Evolutionary conservation across 805 yeast genomes (phyloP), one percentile per base, ranked within the genome.

Genomic region (Yamadazyma paraphyllophila): DNA sequence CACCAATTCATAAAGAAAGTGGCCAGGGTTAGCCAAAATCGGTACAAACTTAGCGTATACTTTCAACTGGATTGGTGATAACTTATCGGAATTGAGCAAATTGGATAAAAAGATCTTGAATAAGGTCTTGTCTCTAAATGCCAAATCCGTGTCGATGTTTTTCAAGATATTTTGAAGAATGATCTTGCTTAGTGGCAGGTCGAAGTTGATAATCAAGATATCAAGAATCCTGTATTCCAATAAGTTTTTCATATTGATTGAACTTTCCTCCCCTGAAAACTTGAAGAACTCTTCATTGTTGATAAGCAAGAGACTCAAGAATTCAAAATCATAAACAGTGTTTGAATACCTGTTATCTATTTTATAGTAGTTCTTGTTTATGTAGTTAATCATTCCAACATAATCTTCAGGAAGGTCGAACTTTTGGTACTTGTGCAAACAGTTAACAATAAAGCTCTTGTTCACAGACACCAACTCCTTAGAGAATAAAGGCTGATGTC

Each of bases 1-100:
- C 0, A 81, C 79, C 52, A 80, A 80, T 51, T 90, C 96, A 61
- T 84, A 87, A 15, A 92, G 61, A 54, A 74, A 76, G 50, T 88
- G 92, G 0, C 82, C 80, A 0, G 97, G 96, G 49, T 83, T 80
- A 5, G 73, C 61, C 47, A 88, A 60, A 1, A 88, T 69, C 2
- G 80, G 77, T 3, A 81, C 65, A 32, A 89, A 59, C 42, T 77
- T 74, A 0, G 88, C 76, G 33, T 83, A 62, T 44, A 80, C 59
- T 13, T 71, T 65, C 64, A 85, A 77, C n/a, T 82, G 67, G 13
- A 84, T 50, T 14, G 34, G 44, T 2, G 40, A 12, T 12, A 51
- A 32, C 1, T 55, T 59, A 8, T 45, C 45, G 0, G 78, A 69
- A 53, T 65, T 61, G 39, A 78, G 55, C 17, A 77, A 61, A 39